phyloP scores from a whole-genome alignment of 75 land plant species.

The Picea glauca region DNA sequence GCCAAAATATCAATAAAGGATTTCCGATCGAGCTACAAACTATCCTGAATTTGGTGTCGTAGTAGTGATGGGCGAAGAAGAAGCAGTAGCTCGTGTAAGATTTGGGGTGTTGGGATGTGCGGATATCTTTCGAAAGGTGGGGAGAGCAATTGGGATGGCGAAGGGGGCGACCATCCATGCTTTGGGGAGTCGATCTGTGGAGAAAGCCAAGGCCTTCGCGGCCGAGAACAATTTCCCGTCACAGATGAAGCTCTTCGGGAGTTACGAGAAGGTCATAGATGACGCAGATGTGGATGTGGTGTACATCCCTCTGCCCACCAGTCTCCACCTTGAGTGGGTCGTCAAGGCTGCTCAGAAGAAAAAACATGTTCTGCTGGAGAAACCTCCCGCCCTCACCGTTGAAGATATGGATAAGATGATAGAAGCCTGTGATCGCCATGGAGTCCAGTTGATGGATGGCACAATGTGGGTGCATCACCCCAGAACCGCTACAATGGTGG shows the following conservation, averaged over 20 bases:
- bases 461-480: slow-evolving; percentile 95
- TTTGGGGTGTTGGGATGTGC: slow-evolving; percentile 83
- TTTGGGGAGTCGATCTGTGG: slow-evolving; percentile 42
- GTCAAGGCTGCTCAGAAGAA: slow-evolving; percentile 48
- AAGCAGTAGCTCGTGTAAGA: slow-evolving; percentile 11
- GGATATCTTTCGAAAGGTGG: slow-evolving; percentile 57
- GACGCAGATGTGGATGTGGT: slow-evolving; percentile 70
- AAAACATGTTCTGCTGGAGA: slow-evolving; percentile 84
- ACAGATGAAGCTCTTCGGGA: slow-evolving; percentile 9
- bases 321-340: slow-evolving; percentile 63
- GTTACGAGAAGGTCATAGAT: slow-evolving; percentile 27
- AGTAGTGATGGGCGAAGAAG: too few relatives aligned
- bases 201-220: slow-evolving; percentile 34
- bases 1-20: too few relatives aligned
- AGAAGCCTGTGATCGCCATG: slow-evolving; percentile 34
- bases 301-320: slow-evolving; percentile 72
- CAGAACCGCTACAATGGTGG: slow-evolving; percentile 9
- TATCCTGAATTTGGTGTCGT: too few relatives aligned
- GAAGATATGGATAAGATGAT: slow-evolving; percentile 54
- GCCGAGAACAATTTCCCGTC: slow-evolving; percentile 22
- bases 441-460: slow-evolving; percentile 73
- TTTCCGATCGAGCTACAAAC: too few relatives aligned
- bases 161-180: slow-evolving; percentile 38
- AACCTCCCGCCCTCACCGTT: slow-evolving; percentile 58
- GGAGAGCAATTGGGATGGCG: slow-evolving; percentile 49